Evolutionary conservation across 768 basidiomycete genomes (phyloP).

Genomic region (Chiua virens): DNA sequence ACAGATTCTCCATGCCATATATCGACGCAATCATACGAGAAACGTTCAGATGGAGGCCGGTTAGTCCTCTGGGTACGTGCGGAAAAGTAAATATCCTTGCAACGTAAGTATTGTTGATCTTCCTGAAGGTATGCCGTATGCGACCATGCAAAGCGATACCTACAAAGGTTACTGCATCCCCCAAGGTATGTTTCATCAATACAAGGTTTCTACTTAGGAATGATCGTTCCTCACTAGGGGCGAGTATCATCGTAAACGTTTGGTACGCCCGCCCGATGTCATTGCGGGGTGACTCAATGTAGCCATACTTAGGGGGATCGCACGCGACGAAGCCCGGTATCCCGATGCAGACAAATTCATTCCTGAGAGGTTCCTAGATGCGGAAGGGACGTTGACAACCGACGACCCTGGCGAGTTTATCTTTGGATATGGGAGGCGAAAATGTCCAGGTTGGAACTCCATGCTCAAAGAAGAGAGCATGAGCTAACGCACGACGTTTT

Average conservation of each 20-base stretch:
- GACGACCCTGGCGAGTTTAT: background rate
- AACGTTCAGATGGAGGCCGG: constrained; percentile 12
- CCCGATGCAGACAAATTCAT: constrained; percentile 6
- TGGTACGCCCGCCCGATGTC: background rate
- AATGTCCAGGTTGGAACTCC: background rate
- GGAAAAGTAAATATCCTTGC: background rate
- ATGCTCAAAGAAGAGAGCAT: too few species aligned
- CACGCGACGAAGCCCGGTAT: constrained; percentile 10
- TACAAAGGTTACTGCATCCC: constrained; percentile 52
- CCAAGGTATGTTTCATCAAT: constrained; percentile 30
- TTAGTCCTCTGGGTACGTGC: constrained; percentile 1
- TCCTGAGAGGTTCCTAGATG: constrained; percentile 11
- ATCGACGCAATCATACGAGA: constrained; percentile 13
- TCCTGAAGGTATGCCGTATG: constrained; percentile 13
- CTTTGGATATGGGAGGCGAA: constrained; percentile 3
- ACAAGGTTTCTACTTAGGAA: background rate
- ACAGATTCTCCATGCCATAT: constrained; percentile 9
- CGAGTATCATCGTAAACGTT: background rate
- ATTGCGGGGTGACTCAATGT: background rate
- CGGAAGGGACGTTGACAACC: background rate
- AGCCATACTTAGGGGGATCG: background rate
- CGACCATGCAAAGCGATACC: constrained; percentile 35
- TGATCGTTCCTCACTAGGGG: background rate
- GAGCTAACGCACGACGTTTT: too few species aligned
- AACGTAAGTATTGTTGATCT: background rate